Evolutionary conservation across 371 early-diverging fungal genomes (phyloP), one percentile per base, ranked within the genome.

Genomic region (Apophysomyces sp.): DNA sequence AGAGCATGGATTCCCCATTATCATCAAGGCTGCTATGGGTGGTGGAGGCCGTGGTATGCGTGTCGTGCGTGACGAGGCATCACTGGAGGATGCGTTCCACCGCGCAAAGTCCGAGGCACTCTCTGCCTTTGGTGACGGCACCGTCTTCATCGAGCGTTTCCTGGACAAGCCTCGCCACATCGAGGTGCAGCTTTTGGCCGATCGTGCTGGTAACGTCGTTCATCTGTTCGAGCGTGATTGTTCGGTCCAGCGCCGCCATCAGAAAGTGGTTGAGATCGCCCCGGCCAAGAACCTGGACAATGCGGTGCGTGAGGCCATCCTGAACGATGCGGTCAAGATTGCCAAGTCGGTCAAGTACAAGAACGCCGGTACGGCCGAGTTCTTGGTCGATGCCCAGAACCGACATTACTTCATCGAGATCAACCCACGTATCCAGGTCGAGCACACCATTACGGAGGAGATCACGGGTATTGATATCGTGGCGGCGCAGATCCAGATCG

Each of bases 11-110:
- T 91, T 92, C 74, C 98, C 98, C 0, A 85, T 98, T 61, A 97
- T 99, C 60, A 92, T 98, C 80, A 99, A 99, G 78, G 95, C 96
- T 4, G 94, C 96, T 15, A 93, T 94, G 89, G 96, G 96, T 39
- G 96, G 98, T 57, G 99, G 99, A 70, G 99, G 99, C 34, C 92
- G 97, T 72, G 99, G 98, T 63, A 96, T 98, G 95, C 89, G 96
- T 63, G 94, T 94, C 7, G 95, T 96, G 29, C 86, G 92, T 59
- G 86, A 86, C 51, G 73, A 74, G 29, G 78, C 74, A 5, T 78
- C 86, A 8, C 74, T 95, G 12, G 83, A 80, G 49, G 84, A 88
- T 52, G 79, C 91, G 21, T 96, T 95, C 71, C 80, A 84, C 52
- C 89, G 92, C 24, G 95, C 94, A 4, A 84, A 88, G 52, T 88